Evolutionary conservation across 371 early-diverging fungal genomes (phyloP).

Genomic region (Dinochytrium kinnereticum): DNA sequence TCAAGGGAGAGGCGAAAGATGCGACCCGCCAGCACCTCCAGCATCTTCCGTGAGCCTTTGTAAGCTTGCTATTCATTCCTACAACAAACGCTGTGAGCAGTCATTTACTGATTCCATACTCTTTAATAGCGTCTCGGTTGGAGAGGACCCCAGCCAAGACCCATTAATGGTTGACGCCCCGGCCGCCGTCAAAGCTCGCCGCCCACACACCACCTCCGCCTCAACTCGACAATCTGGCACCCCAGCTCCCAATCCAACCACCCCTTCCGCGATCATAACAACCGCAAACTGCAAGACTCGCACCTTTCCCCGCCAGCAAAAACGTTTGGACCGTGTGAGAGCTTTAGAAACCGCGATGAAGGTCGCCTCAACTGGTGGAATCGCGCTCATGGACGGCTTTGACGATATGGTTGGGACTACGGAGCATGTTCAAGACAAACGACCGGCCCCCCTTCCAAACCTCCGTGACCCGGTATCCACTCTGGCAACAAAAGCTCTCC

Average conservation of each 20-base stretch:
- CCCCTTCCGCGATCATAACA: conserved; percentile 13
- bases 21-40: not conserved
- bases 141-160: conserved; percentile 1
- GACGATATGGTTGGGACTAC: not conserved
- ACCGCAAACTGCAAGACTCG: conserved; percentile 19
- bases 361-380: not conserved
- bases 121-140: not conserved
- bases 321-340: conserved; percentile 9
- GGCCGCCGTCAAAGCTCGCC: not conserved
- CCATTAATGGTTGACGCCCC: not conserved
- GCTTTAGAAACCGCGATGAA: conserved; percentile 17
- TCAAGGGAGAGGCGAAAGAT: conserved; percentile 3
- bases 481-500: not conserved
- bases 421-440: not conserved
- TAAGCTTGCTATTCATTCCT: not conserved
- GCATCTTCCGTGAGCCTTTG: not conserved
- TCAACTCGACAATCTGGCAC: not conserved
- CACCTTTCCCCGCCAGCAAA: conserved; percentile 22
- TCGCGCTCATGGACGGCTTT: not conserved
- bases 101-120: not conserved
- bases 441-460: not conserved
- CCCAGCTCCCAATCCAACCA: not conserved
- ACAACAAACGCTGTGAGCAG: not conserved
- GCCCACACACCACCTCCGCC: not conserved
- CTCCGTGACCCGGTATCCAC: not conserved